These are phyloP conservation scores for Begonia masoniana DNA, from an alignment of 306 rosid genomes.

Conservation along the genomic window DNA sequence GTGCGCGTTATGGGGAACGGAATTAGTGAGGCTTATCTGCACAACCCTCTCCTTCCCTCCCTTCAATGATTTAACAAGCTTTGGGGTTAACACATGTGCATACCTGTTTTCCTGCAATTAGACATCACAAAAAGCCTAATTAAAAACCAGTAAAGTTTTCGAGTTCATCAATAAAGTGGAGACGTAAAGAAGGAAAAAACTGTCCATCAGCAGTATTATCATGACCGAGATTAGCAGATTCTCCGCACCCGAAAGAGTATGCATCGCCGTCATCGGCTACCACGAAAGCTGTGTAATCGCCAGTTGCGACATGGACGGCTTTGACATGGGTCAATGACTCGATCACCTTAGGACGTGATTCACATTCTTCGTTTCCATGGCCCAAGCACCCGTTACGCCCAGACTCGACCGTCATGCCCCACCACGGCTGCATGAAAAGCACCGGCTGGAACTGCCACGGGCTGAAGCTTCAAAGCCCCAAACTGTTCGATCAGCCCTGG, in stretches of 20 bases:
- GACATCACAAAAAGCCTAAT: conserved; percentile 1
- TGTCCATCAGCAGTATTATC: conserved; percentile 33
- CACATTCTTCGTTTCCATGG: conserved; percentile 91
- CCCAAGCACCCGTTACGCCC: conserved; percentile 96
- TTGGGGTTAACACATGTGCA: conserved; percentile 52
- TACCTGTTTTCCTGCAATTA: conserved; percentile 52
- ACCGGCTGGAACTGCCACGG: conserved; percentile 79
- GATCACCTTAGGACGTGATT: conserved; percentile 71
- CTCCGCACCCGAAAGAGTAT: conserved; percentile 91
- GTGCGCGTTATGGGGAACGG: conserved; percentile 88
- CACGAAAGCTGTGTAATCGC: conserved; percentile 90
- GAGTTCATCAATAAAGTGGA: conserved; percentile 8
- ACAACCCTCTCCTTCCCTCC: conserved; percentile 64
- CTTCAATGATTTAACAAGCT: conserved; percentile 66
- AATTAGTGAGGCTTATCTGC: conserved; percentile 83
- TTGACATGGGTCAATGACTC: conserved; percentile 59
- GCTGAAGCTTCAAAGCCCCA: conserved; percentile 61
- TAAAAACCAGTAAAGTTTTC: background rate
- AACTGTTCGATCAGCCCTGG: conserved; percentile 77
- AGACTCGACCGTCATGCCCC: conserved; percentile 84
- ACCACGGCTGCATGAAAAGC: conserved; percentile 99
- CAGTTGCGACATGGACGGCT: conserved; percentile 81
- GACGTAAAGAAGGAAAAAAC: conserved; percentile 31
- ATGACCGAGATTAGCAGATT: conserved; percentile 94
- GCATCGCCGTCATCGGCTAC: conserved; percentile 71